These are phyloP conservation scores for Aureobasidium leucospermi DNA, from an alignment of 2,329 filamentous ascomycete genomes.

Conservation along the genomic window DNA sequence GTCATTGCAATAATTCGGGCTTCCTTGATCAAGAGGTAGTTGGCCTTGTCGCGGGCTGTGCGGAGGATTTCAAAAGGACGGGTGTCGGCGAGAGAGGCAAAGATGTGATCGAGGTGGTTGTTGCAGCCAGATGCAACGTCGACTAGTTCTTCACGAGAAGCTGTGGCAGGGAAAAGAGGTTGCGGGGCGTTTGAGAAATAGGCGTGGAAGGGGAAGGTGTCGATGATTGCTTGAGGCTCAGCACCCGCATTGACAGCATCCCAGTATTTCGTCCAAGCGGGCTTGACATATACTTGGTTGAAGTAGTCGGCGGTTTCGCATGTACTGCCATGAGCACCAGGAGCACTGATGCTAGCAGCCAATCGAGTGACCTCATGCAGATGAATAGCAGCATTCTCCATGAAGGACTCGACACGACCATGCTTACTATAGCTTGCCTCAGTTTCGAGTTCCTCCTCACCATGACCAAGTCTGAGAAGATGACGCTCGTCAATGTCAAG, in stretches of 20 bases:
- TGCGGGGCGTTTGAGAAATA: slow-evolving; percentile 87
- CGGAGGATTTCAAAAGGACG: slow-evolving; percentile 91
- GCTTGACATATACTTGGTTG: slow-evolving; percentile 82
- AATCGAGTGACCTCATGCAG: slow-evolving; percentile 79
- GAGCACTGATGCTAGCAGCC: slow-evolving; percentile 74
- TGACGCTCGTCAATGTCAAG: slow-evolving; percentile 94
- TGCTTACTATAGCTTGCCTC: slow-evolving; percentile 87
- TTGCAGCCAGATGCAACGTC: slow-evolving; percentile 81
- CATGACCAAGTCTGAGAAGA: slow-evolving; percentile 83
- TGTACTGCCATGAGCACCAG: slow-evolving; percentile 90
- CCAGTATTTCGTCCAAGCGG: slow-evolving; percentile 81
- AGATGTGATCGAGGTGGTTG: slow-evolving; percentile 80
- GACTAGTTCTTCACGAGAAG: slow-evolving; percentile 58
- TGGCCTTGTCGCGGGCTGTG: slow-evolving; percentile 83
- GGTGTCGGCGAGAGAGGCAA: slow-evolving; percentile 85
- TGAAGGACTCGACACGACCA: slow-evolving; percentile 88
- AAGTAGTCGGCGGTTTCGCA: slow-evolving; percentile 98
- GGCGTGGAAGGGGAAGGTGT: slow-evolving; percentile 75
- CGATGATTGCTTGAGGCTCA: slow-evolving; percentile 52
- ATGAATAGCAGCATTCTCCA: slow-evolving; percentile 75
- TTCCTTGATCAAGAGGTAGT: slow-evolving; percentile 90
- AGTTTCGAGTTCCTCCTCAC: slow-evolving; percentile 86
- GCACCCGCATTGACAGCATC: slow-evolving; percentile 52
- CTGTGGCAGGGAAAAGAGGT: slow-evolving; percentile 66
- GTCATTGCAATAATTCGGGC: slow-evolving; percentile 99